A percentile compares a stretch with the other conserved stretches of the same genome.
These are phyloP conservation scores for Pontederia paniculata DNA, from an alignment of 176 grass and related monocot genomes.

Conservation along the genomic window DNA sequence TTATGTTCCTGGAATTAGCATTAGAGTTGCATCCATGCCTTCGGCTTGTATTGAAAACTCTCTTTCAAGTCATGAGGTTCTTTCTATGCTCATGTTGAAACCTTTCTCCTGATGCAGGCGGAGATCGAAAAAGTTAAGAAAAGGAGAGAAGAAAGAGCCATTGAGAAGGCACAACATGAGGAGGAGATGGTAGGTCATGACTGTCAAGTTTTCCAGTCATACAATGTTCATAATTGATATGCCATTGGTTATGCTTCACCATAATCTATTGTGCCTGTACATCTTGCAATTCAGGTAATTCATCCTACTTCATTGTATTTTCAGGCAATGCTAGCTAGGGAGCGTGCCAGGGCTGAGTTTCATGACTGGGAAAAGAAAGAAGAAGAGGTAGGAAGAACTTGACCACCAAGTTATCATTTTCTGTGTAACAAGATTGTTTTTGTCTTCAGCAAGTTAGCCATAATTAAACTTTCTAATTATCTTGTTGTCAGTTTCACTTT, in stretches of 20 bases:
- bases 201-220: not conserved
- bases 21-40: no score
- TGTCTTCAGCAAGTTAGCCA: conserved; percentile 1
- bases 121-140: conserved; percentile 99
- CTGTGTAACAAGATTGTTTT: conserved; percentile 10
- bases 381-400: conserved; percentile 61
- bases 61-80: not conserved
- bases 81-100: not conserved
- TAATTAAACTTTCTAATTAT: conserved; percentile 10
- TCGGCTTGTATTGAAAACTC: no score
- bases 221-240: not conserved
- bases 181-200: conserved; percentile 71
- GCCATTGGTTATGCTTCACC: not conserved
- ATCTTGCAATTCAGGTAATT: not conserved
- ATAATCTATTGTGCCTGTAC: not conserved
- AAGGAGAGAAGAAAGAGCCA: conserved; percentile 94
- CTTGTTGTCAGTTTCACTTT: conserved; percentile 77
- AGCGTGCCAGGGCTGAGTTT: conserved; percentile 86
- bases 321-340: conserved; percentile 74
- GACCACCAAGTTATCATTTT: not conserved
- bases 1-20: no score
- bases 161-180: conserved; percentile 95
- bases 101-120: conserved; percentile 38
- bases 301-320: conserved; percentile 12
- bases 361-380: conserved; percentile 99